Conservation (phyloP, 768 basidiomycete genomes). For the Rhizopogon salebrosus region DNA sequence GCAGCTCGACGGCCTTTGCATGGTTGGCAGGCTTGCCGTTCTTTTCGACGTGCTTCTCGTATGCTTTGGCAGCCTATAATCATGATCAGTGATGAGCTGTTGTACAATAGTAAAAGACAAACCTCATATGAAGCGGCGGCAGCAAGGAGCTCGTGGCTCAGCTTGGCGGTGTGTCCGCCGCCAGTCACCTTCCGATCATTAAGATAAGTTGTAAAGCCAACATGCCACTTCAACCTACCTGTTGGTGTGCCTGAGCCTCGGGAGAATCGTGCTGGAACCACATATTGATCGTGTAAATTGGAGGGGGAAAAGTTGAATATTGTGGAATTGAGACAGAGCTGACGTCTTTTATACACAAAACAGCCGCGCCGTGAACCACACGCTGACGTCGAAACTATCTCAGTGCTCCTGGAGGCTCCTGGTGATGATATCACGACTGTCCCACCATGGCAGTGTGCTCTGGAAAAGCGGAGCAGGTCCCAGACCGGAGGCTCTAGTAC, state of each 20-base stretch:
- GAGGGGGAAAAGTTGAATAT: background rate
- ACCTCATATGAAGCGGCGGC: conserved; percentile 25
- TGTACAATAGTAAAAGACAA: background rate
- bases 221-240: conserved; percentile 5
- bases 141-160: conserved; percentile 23
- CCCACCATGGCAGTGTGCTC: too few relatives aligned
- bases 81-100: background rate
- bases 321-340: background rate
- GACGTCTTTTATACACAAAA: background rate
- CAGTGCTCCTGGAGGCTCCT: too few relatives aligned
- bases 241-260: conserved; percentile 18
- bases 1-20: conserved; percentile 15
- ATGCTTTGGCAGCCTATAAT: conserved; percentile 24
- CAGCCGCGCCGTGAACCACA: too few relatives aligned
- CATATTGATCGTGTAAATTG: conserved; percentile 13
- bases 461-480: too few relatives aligned
- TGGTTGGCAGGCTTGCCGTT: conserved; percentile 21
- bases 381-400: background rate
- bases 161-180: conserved; percentile 12
- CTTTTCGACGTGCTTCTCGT: conserved; percentile 16
- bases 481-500: too few relatives aligned
- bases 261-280: conserved; percentile 17
- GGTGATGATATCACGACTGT: too few relatives aligned
- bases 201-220: background rate
- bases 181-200: conserved; percentile 10